Evolutionary conservation across 441 rosid genomes (phyloP).

Genomic region (Macaranga tanarius): DNA sequence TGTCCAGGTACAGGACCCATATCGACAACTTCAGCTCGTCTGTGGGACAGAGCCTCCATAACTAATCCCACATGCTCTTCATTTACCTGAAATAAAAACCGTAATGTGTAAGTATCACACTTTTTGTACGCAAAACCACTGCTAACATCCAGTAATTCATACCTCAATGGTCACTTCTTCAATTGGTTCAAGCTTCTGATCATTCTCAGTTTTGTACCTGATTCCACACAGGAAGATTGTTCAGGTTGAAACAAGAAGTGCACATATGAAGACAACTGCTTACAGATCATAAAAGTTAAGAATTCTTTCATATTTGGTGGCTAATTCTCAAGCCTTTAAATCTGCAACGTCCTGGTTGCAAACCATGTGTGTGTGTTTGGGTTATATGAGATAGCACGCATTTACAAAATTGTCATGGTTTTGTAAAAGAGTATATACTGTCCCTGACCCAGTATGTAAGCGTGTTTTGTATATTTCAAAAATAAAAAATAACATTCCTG

Average conservation of each 20-base stretch:
- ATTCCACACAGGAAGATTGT: slow-evolving; percentile 29
- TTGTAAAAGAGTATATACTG: too few species aligned
- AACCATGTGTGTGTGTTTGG: too few species aligned
- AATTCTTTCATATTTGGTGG: background rate
- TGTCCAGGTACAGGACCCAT: slow-evolving; percentile 95
- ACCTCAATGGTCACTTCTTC: slow-evolving; percentile 95
- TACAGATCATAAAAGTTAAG: background rate
- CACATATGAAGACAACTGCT: background rate
- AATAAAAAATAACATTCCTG: background rate
- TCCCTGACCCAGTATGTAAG: too few species aligned
- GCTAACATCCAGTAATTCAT: slow-evolving; percentile 13
- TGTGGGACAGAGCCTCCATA: slow-evolving; percentile 92
- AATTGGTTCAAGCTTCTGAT: slow-evolving; percentile 80
- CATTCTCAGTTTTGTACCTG: slow-evolving; percentile 77
- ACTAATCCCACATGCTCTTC: slow-evolving; percentile 90
- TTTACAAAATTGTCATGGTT: too few species aligned
- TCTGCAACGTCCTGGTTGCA: background rate
- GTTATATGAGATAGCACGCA: too few species aligned
- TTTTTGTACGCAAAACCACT: slow-evolving; percentile 13
- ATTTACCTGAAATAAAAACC: slow-evolving; percentile 47
- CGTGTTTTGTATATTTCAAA: too few species aligned
- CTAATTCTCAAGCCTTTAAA: background rate
- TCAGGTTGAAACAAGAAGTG: slow-evolving; percentile 6
- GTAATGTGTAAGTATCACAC: slow-evolving; percentile 12
- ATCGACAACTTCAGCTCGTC: slow-evolving; percentile 80